Percentiles rank a stretch among this genome's conserved stretches.
These are phyloP conservation scores for Cutaneotrichosporon arboriforme DNA, from an alignment of 1,284 basidiomycete genomes.

Conservation along the genomic window DNA sequence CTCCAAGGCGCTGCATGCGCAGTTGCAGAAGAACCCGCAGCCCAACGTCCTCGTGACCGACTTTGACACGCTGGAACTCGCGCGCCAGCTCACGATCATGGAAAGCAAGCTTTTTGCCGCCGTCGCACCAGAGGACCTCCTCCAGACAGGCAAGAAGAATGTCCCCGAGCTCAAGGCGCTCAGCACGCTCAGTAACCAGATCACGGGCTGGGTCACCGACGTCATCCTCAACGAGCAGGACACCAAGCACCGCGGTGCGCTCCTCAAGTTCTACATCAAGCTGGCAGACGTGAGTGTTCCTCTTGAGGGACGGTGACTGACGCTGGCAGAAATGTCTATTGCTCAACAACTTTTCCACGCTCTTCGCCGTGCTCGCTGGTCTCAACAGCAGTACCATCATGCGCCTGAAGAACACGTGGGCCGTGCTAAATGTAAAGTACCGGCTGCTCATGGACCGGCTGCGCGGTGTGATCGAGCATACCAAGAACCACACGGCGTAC, in stretches of 20 bases:
- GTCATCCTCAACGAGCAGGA: slow-evolving; percentile 80
- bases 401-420: slow-evolving; percentile 89
- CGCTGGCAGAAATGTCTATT: slow-evolving; percentile 80
- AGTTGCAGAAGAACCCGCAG: slow-evolving; percentile 46
- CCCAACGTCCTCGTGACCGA: slow-evolving; percentile 73
- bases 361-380: slow-evolving; percentile 93
- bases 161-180: slow-evolving; percentile 74
- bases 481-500: slow-evolving; percentile 62
- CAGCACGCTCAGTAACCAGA: slow-evolving; percentile 86
- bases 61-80: slow-evolving; percentile 87
- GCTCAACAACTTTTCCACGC: slow-evolving; percentile 90
- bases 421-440: slow-evolving; percentile 79
- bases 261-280: slow-evolving; percentile 87
- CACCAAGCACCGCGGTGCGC: slow-evolving; percentile 69
- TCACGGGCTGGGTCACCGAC: slow-evolving; percentile 94
- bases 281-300: slow-evolving; percentile 75
- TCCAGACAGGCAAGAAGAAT: slow-evolving; percentile 71
- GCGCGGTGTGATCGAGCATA: slow-evolving; percentile 82
- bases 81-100: slow-evolving; percentile 88
- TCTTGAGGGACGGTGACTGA: slow-evolving; percentile 8
- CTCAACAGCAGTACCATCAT: slow-evolving; percentile 91
- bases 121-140: slow-evolving; percentile 86
- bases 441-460: slow-evolving; percentile 71
- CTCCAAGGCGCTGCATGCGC: slow-evolving; percentile 67
- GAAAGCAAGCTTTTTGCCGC: slow-evolving; percentile 82